phyloP scores from a whole-genome alignment of 1,284 basidiomycete species.

The Salmacisia buchloeana region DNA sequence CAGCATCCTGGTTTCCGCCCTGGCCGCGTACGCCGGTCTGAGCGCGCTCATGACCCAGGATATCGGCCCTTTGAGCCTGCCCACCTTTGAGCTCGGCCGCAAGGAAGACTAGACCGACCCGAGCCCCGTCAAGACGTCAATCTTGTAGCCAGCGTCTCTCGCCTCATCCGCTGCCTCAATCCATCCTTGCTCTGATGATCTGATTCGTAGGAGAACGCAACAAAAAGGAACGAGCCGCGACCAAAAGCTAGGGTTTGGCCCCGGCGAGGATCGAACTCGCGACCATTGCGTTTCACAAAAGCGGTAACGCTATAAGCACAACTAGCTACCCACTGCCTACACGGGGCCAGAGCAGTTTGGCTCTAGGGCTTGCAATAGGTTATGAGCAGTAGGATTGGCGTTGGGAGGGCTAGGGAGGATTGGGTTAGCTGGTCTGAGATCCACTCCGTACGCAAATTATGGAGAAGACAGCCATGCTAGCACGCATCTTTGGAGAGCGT shows the following conservation, averaged over 20 bases:
- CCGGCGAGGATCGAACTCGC: constrained; percentile 10
- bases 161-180: not conserved
- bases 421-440: no score
- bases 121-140: no score
- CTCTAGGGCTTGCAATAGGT: no score
- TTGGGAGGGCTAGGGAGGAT: no score
- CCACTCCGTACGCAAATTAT: no score
- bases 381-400: no score
- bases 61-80: not conserved
- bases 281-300: constrained; percentile 5
- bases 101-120: no score
- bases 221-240: not conserved
- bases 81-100: not conserved
- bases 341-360: no score
- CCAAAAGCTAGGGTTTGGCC: constrained; percentile 1
- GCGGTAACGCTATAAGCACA: constrained; percentile 2
- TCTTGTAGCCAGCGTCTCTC: not conserved
- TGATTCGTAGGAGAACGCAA: not conserved
- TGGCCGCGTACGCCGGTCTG: not conserved
- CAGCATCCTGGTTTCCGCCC: not conserved
- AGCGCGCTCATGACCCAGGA: not conserved
- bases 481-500: no score
- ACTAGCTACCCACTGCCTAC: constrained; percentile 5
- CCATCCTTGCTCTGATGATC: not conserved
- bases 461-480: no score